phyloP scores from a whole-genome alignment of 176 grass and related monocot genomes.

The Aegilops sharonensis region DNA sequence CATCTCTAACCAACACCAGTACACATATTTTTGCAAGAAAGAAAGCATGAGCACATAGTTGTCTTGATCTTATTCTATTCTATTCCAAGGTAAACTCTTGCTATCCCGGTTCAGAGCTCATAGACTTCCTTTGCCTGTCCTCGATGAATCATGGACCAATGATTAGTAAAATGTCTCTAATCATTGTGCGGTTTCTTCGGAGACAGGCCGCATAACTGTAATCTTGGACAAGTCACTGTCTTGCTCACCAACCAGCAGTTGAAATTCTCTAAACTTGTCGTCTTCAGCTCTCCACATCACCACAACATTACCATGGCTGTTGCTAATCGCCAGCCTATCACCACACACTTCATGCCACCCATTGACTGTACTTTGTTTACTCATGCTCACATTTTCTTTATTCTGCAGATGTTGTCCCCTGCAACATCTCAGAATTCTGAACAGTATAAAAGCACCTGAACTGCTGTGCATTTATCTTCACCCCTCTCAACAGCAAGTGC shows the following conservation, averaged over 20 bases:
- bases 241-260: conserved; percentile 46
- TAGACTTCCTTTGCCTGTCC: conserved; percentile 26
- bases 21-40: not conserved
- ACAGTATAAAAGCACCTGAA: conserved; percentile 61
- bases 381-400: conserved; percentile 19
- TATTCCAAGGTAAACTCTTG: conserved; percentile 30
- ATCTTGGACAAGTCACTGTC: conserved; percentile 48
- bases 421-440: conserved; percentile 24
- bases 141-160: conserved; percentile 37
- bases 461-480: conserved; percentile 44
- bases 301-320: conserved; percentile 15
- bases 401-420: conserved; percentile 27
- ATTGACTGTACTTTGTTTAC: conserved; percentile 44
- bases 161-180: conserved; percentile 43
- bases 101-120: conserved; percentile 34
- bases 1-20: conserved; percentile 6
- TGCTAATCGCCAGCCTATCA: not conserved
- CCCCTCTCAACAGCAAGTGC: conserved; percentile 29
- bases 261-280: conserved; percentile 36
- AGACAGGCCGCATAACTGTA: conserved; percentile 37
- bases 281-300: conserved; percentile 4
- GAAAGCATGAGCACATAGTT: conserved; percentile 1
- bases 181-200: conserved; percentile 32
- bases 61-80: conserved; percentile 11
- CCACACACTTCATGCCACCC: conserved; percentile 36